A percentile compares a stretch with the other conserved stretches of the same genome.
These are phyloP conservation scores for Erodium moschatum DNA, from an alignment of 441 rosid species.

Conservation along the genomic window DNA sequence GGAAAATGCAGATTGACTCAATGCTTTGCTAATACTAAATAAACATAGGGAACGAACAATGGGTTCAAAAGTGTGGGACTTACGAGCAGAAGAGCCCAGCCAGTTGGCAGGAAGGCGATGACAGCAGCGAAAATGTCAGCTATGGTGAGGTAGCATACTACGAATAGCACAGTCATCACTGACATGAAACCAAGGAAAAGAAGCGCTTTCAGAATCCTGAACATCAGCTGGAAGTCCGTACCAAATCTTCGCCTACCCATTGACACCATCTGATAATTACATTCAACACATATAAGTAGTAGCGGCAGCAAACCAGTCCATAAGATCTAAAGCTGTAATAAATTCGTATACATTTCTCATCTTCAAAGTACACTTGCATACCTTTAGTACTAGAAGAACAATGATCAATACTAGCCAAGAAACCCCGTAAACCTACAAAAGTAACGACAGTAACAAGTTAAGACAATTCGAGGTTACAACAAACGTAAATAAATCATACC, in stretches of 20 bases:
- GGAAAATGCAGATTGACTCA: slow-evolving; percentile 2
- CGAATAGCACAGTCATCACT: slow-evolving; percentile 69
- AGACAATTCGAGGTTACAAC: not conserved
- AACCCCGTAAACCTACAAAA: slow-evolving; percentile 60
- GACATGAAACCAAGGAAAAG: slow-evolving; percentile 77
- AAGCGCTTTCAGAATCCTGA: slow-evolving; percentile 91
- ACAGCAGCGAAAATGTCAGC: slow-evolving; percentile 60
- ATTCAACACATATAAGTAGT: not conserved
- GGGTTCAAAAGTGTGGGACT: too few species aligned
- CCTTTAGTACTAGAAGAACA: slow-evolving; percentile 71
- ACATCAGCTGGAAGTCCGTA: slow-evolving; percentile 80
- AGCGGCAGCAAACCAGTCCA: not conserved
- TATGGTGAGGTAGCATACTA: slow-evolving; percentile 55
- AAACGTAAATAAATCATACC: slow-evolving; percentile 32
- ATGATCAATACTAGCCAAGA: slow-evolving; percentile 71
- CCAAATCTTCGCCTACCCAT: slow-evolving; percentile 77
- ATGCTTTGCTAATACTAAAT: not conserved
- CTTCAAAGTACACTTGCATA: slow-evolving; percentile 21
- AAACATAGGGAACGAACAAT: too few species aligned
- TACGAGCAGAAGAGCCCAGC: slow-evolving; percentile 90
- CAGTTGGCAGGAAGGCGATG: slow-evolving; percentile 84
- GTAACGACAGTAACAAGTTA: slow-evolving; percentile 3
- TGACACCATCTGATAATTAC: slow-evolving; percentile 58
- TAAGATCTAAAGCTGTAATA: too few species aligned
- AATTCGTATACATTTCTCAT: not conserved